Conservation (phyloP, 2,329 filamentous ascomycete species). For the Penicillium sp. region DNA sequence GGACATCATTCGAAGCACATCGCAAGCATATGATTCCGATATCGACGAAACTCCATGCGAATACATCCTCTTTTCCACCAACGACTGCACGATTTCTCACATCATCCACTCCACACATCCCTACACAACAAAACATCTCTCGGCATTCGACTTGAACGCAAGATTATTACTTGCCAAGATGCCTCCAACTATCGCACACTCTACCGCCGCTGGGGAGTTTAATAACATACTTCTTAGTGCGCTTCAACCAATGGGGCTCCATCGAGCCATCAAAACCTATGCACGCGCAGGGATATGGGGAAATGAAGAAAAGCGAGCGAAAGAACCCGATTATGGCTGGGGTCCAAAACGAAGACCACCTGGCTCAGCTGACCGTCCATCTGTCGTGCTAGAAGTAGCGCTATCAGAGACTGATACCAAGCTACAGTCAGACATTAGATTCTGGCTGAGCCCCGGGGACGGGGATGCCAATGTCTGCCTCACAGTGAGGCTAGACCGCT, state of each 20-base stretch:
- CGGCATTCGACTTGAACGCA: background rate
- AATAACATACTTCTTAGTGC: background rate
- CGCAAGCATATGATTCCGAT: background rate
- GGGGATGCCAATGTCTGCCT: constrained; percentile 4
- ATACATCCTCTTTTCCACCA: background rate
- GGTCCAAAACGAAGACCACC: background rate
- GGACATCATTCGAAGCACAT: background rate
- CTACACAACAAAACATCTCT: background rate
- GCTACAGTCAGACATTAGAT: constrained; percentile 10
- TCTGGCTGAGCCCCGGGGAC: constrained; percentile 8
- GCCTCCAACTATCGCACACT: background rate
- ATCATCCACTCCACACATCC: background rate
- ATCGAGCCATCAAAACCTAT: background rate
- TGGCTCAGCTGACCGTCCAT: background rate
- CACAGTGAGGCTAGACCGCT: constrained; percentile 2
- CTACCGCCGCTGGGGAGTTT: background rate
- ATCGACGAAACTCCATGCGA: background rate
- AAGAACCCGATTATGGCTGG: constrained; percentile 9
- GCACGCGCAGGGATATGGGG: background rate
- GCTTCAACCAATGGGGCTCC: constrained; percentile 3
- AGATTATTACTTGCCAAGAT: background rate
- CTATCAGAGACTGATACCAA: constrained; percentile 2
- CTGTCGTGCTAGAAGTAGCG: constrained; percentile 10
- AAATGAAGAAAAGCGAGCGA: background rate
- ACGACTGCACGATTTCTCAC: background rate